phyloP scores from a whole-genome alignment of 805 yeast genomes.

The Lipomyces mesembrius region DNA sequence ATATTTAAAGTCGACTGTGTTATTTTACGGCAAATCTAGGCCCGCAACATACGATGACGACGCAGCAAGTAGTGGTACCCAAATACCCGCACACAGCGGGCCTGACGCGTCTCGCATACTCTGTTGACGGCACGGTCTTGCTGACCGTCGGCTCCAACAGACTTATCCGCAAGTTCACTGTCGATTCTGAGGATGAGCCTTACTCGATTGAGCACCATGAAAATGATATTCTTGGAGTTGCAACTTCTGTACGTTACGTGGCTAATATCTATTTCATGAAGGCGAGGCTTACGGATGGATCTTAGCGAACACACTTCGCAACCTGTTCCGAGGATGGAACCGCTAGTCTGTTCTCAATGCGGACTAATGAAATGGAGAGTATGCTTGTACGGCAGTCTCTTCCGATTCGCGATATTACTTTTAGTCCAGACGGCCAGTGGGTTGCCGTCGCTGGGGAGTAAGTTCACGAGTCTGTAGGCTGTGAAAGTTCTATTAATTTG shows the following conservation, averaged over 20 bases:
- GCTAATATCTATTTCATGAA: background rate
- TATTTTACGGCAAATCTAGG: background rate
- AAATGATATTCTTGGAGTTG: constrained; percentile 40
- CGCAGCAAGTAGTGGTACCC: constrained; percentile 34
- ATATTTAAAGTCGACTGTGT: background rate
- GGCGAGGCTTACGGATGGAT: background rate
- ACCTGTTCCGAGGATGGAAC: constrained; percentile 54
- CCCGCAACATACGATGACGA: constrained; percentile 7
- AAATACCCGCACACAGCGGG: constrained; percentile 48
- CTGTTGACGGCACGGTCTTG: constrained; percentile 44
- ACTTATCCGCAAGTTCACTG: constrained; percentile 45
- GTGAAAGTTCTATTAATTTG: background rate
- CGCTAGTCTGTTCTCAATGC: constrained; percentile 42
- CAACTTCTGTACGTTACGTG: constrained; percentile 33
- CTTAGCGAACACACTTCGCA: constrained; percentile 43
- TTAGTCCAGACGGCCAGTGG: constrained; percentile 47
- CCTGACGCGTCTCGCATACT: constrained; percentile 43
- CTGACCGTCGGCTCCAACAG: constrained; percentile 47
- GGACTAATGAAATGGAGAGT: constrained; percentile 36
- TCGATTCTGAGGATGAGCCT: constrained; percentile 45
- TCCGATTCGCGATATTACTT: constrained; percentile 45
- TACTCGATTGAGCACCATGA: constrained; percentile 43
- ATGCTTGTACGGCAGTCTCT: constrained; percentile 42
- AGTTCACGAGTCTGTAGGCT: constrained; percentile 2
- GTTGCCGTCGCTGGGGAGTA: constrained; percentile 47